Conservation (phyloP, 345 rosid species). For the Limnanthes douglasii region DNA sequence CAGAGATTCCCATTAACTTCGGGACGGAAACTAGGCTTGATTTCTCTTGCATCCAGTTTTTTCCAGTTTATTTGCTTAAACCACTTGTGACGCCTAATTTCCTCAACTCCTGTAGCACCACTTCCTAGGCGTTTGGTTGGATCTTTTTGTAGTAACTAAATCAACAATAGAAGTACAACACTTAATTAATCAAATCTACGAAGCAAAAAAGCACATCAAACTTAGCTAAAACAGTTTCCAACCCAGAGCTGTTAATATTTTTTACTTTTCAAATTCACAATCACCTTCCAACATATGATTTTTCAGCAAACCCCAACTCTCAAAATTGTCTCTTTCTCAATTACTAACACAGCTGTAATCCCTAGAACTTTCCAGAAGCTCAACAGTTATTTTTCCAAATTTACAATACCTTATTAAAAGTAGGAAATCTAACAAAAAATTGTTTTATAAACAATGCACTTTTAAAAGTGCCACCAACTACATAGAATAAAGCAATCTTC, state of each 20-base stretch:
- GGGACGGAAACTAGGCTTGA: constrained; percentile 77
- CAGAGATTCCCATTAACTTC: constrained; percentile 68
- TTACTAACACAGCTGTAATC: no score
- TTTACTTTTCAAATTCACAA: no score
- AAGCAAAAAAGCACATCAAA: no score
- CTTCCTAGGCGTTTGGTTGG: constrained; percentile 56
- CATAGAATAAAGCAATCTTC: no score
- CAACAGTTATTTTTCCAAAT: background rate
- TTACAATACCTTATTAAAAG: background rate
- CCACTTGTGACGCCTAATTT: constrained; percentile 78
- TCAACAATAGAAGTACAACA: constrained; percentile 3
- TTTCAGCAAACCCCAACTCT: no score
- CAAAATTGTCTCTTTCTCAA: no score
- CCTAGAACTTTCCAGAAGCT: background rate
- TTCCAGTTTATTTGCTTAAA: constrained; percentile 75
- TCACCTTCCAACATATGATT: no score
- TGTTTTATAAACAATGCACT: background rate
- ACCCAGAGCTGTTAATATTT: no score
- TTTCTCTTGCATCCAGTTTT: constrained; percentile 64
- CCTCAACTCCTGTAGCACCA: constrained; percentile 53
- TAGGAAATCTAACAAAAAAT: no score
- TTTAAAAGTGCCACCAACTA: no score
- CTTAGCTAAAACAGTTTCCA: no score
- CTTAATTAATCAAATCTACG: no score
- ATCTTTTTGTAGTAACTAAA: constrained; percentile 70